Evolutionary conservation across 2,329 filamentous ascomycete genomes (phyloP), one percentile per base, ranked within the genome.

Genomic region (Colletotrichum filicis): DNA sequence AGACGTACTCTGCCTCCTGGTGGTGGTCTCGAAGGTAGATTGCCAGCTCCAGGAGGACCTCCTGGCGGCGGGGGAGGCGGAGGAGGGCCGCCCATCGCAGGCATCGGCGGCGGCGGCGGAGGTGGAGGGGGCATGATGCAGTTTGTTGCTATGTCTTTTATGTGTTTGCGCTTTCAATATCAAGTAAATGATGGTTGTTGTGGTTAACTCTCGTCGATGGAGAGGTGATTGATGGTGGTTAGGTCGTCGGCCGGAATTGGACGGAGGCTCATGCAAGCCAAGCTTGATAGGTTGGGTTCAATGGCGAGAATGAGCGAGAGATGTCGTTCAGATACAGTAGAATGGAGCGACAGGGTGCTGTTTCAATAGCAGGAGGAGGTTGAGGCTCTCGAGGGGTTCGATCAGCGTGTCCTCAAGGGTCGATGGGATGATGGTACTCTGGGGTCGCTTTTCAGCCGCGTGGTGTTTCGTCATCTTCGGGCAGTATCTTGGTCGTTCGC

Each of bases 21-120:
- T 9, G 91, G 83, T 52, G 92, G 90, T 77, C 89, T 88, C 30
- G 85, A 80, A 55, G 93, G 90, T 46, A 93, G 77, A 66, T 84
- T 86, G 56, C 88, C 89, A 28, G 80, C 81, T 62, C 71, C 66
- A 46, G 75, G 74, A 42, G 75, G 63, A 55, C 77, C 77, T 60
- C 80, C 79, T 49, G 83, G 82, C 59, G 92, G 92, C 57, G 92
- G 93, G 61, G 93, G 89, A 24, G 88, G 89, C 49, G 90, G 90
- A 35, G 91, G 92, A 71, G 91, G 92, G 76, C 87, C 88, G 79
- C 90, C 91, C 78, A 83, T 82, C 57, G 82, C 84, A 69, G 89
- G 89, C 78, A 87, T 85, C 68, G 89, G 90, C 67, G 92, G 90
- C 53, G 92, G 93, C 42, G 93, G 93, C 1, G 93, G 93, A 12